A percentile compares a stretch with the other conserved stretches of the same genome.
These are phyloP conservation scores for Pinus tabuliformis DNA, from an alignment of 75 land plant genomes.

Conservation along the genomic window DNA sequence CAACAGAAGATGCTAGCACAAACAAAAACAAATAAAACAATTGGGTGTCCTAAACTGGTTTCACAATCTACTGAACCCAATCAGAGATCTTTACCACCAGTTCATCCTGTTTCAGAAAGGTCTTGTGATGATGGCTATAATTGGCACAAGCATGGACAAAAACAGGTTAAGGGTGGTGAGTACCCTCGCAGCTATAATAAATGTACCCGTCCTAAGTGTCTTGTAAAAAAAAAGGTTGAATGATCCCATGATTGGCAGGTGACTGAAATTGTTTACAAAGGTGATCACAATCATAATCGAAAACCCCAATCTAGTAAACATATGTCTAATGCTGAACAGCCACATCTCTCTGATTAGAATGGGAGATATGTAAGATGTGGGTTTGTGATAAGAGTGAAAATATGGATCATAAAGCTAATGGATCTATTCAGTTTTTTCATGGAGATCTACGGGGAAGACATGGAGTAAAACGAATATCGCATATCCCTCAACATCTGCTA, in stretches of 20 bases:
- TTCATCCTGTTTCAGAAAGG: constrained; percentile 9
- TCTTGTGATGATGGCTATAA: constrained; percentile 73
- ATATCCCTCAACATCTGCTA: too few species aligned
- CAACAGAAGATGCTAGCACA: too few species aligned
- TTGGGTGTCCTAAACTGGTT: constrained; percentile 5
- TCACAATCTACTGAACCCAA: not conserved
- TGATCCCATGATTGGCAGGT: constrained; percentile 10
- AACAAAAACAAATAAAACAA: not conserved
- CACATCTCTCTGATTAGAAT: too few species aligned
- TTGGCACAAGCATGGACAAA: constrained; percentile 86
- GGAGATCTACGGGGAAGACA: too few species aligned
- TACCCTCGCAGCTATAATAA: constrained; percentile 71
- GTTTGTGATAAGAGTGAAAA: too few species aligned
- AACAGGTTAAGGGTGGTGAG: constrained; percentile 76
- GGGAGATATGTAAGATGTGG: too few species aligned
- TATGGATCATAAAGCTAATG: too few species aligned
- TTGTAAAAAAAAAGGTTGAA: constrained; percentile 65
- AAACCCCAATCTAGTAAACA: constrained; percentile 44
- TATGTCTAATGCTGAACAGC: too few species aligned
- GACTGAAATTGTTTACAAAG: constrained; percentile 6
- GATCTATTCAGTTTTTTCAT: too few species aligned
- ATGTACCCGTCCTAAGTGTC: constrained; percentile 60
- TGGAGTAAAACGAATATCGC: too few species aligned
- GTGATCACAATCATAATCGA: constrained; percentile 63
- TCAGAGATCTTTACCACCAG: constrained; percentile 12